phyloP scores from a whole-genome alignment of 257 asterid species.

The Solanum pennellii region DNA sequence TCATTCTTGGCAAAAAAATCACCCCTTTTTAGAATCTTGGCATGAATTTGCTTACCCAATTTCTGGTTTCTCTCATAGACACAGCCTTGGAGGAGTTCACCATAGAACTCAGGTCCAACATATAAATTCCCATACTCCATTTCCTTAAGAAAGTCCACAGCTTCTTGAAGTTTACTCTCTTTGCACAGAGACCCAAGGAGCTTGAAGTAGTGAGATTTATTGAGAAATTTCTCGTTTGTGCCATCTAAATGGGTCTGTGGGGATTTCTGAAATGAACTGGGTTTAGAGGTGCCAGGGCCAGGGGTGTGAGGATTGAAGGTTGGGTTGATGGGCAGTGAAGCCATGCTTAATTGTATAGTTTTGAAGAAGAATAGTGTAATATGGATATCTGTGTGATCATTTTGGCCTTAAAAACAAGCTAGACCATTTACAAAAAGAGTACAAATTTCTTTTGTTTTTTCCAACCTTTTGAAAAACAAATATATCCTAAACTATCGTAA shows the following conservation, averaged over 20 bases:
- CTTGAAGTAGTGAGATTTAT: not conserved
- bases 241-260: not conserved
- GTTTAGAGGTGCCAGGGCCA: not conserved
- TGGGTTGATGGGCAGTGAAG: slow-evolving; percentile 1
- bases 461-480: not conserved
- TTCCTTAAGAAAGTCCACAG: slow-evolving; percentile 4
- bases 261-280: not conserved
- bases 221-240: not conserved
- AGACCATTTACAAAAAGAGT: not conserved
- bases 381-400: not conserved
- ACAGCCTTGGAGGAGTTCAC: slow-evolving; percentile 22
- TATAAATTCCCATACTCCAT: slow-evolving; percentile 4
- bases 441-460: not conserved
- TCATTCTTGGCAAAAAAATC: slow-evolving; percentile 11
- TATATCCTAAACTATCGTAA: too few relatives aligned
- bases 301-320: not conserved
- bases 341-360: slow-evolving; percentile 5
- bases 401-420: not conserved
- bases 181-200: slow-evolving; percentile 14
- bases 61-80: slow-evolving; percentile 4
- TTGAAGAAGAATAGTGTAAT: not conserved
- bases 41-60: slow-evolving; percentile 18
- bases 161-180: slow-evolving; percentile 12
- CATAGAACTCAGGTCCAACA: slow-evolving; percentile 11
- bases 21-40: slow-evolving; percentile 13